Percentiles rank a stretch among this genome's conserved stretches.
These are phyloP conservation scores for Jamesozyma piceae DNA, from an alignment of 805 yeast genomes.

Conservation along the genomic window DNA sequence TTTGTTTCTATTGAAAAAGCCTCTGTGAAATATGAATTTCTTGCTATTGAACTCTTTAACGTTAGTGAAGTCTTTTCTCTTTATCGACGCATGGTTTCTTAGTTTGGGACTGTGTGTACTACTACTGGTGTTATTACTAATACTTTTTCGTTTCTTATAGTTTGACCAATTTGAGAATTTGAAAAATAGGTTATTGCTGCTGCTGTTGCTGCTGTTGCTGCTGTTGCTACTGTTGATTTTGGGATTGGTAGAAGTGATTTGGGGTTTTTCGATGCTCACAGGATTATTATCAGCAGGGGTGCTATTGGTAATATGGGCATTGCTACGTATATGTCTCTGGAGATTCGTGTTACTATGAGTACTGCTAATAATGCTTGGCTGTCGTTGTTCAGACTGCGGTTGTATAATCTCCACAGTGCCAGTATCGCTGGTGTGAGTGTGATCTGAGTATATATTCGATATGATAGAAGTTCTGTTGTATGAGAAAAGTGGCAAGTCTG, in stretches of 20 bases:
- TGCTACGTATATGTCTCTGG: too few species aligned
- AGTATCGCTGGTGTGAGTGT: background rate
- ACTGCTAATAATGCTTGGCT: background rate
- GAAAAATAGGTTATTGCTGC: too few species aligned
- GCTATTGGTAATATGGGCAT: too few species aligned
- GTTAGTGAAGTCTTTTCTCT: slow-evolving; percentile 20
- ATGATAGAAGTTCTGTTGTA: background rate
- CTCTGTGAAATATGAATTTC: slow-evolving; percentile 21
- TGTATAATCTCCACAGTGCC: background rate
- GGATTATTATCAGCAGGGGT: too few species aligned
- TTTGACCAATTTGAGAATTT: background rate
- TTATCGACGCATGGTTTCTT: too few species aligned
- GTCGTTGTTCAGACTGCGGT: background rate
- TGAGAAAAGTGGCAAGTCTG: background rate
- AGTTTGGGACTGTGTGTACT: background rate
- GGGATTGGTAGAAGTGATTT: too few species aligned
- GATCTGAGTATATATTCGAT: background rate
- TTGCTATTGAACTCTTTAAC: slow-evolving; percentile 11
- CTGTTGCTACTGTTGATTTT: too few species aligned
- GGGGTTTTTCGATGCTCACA: too few species aligned
- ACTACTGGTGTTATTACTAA: background rate
- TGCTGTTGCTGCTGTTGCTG: too few species aligned
- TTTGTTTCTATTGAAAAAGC: slow-evolving; percentile 16
- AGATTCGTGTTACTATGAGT: background rate
- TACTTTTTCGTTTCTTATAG: background rate